These are phyloP conservation scores for Fagopyrum tataricum DNA, from an alignment of 148 eudicot genomes.

Conservation along the genomic window DNA sequence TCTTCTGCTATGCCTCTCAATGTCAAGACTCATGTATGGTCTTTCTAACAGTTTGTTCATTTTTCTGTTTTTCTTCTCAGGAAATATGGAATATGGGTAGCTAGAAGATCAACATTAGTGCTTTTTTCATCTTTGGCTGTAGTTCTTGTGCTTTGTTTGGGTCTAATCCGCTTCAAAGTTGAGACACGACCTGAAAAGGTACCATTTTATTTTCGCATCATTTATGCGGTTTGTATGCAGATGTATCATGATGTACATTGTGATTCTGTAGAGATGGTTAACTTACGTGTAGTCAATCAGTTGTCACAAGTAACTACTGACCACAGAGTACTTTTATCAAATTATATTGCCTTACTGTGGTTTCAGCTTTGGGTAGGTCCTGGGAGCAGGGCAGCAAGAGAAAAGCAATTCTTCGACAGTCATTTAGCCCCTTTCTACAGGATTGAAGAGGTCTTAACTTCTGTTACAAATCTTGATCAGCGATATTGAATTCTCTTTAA, in stretches of 20 bases:
- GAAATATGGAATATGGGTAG: constrained; percentile 92
- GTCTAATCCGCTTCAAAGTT: constrained; percentile 78
- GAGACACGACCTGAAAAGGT: constrained; percentile 99
- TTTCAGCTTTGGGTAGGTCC: constrained; percentile 98
- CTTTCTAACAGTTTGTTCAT: neutral
- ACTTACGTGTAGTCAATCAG: neutral
- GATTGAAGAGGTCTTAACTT: constrained; percentile 77
- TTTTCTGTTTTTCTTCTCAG: constrained; percentile 34
- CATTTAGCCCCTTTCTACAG: constrained; percentile 97
- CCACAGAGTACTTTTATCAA: neutral
- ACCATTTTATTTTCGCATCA: constrained; percentile 11
- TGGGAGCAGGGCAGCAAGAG: constrained; percentile 91
- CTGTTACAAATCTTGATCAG: constrained; percentile 7
- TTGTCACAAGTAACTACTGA: neutral
- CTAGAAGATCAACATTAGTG: constrained; percentile 75
- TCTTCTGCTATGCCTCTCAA: constrained; percentile 6
- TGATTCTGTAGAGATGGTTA: neutral
- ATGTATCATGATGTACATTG: neutral
- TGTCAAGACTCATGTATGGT: neutral
- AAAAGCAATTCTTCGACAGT: constrained; percentile 81
- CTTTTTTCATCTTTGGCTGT: constrained; percentile 59
- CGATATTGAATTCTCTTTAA: neutral
- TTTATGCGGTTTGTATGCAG: neutral
- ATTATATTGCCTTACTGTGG: constrained; percentile 2
- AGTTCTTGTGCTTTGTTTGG: constrained; percentile 71